Percentiles rank a stretch among this genome's conserved stretches.
phyloP scores from a whole-genome alignment of 257 asterid species.

The Lavandula angustifolia region DNA sequence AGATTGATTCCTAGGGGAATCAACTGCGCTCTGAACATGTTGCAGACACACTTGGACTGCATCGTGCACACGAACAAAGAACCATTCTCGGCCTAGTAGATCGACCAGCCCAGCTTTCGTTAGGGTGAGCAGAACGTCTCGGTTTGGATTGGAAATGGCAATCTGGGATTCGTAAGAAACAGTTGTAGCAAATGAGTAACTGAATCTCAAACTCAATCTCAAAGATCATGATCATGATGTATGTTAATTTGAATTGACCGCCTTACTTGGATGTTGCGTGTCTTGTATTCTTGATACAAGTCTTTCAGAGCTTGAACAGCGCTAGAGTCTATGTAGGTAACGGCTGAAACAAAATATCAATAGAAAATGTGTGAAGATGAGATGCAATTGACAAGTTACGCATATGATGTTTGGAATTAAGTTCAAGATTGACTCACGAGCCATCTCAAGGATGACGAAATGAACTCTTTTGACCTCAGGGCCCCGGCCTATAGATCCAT shows the following conservation, averaged over 20 bases:
- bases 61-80: slow-evolving; percentile 86
- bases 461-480: slow-evolving; percentile 79
- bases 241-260: background rate
- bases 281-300: slow-evolving; percentile 78
- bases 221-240: background rate
- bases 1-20: slow-evolving; percentile 43
- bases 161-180: slow-evolving; percentile 48
- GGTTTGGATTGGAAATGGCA: slow-evolving; percentile 84
- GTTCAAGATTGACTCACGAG: slow-evolving; percentile 68
- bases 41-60: slow-evolving; percentile 92
- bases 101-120: slow-evolving; percentile 73
- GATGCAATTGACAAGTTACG: background rate
- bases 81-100: slow-evolving; percentile 87
- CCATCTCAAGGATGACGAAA: slow-evolving; percentile 91
- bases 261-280: slow-evolving; percentile 85
- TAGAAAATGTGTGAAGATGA: background rate
- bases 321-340: slow-evolving; percentile 90
- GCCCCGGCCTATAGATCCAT: slow-evolving; percentile 67
- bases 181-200: background rate
- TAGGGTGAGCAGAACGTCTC: slow-evolving; percentile 72
- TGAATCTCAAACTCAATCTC: background rate
- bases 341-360: slow-evolving; percentile 59
- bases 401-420: slow-evolving; percentile 8
- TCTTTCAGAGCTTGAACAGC: slow-evolving; percentile 94
- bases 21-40: slow-evolving; percentile 58